phyloP scores from a whole-genome alignment of 2,329 filamentous ascomycete species.

The Epichloe aotearoae region DNA sequence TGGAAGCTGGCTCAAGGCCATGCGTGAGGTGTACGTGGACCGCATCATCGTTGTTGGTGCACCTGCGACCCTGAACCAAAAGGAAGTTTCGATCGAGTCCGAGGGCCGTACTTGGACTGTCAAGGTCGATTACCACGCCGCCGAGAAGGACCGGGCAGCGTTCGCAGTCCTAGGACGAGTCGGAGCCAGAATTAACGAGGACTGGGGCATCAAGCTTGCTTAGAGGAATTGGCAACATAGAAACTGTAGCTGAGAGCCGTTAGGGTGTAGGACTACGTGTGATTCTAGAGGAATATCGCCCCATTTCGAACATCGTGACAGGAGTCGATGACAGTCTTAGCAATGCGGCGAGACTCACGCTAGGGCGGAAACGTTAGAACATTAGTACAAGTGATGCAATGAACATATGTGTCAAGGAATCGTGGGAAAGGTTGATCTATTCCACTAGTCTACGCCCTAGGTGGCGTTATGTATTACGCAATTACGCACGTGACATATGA shows the following conservation, averaged over 20 bases:
- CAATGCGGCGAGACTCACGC: too few species aligned
- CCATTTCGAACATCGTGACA: too few species aligned
- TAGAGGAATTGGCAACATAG: background rate
- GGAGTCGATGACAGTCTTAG: too few species aligned
- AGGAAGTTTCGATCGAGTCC: constrained; percentile 41
- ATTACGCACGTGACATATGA: too few species aligned
- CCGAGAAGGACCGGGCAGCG: constrained; percentile 31
- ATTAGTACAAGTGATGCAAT: too few species aligned
- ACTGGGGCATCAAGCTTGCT: constrained; percentile 34
- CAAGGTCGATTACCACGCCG: constrained; percentile 45
- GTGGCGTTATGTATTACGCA: too few species aligned
- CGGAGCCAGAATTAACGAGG: constrained; percentile 36
- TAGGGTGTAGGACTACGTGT: background rate
- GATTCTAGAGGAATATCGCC: too few species aligned
- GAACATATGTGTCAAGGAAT: too few species aligned
- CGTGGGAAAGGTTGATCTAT: too few species aligned
- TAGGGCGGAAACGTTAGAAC: too few species aligned
- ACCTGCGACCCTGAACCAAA: constrained; percentile 56
- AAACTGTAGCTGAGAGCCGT: background rate
- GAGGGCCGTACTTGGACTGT: constrained; percentile 41
- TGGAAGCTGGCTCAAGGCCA: constrained; percentile 64
- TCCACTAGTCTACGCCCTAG: too few species aligned
- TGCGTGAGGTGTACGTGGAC: constrained; percentile 68
- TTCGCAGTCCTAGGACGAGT: constrained; percentile 41
- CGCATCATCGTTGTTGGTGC: constrained; percentile 75